Conservation (phyloP, 495 filamentous ascomycete species). For the Xylaria nigripes region DNA sequence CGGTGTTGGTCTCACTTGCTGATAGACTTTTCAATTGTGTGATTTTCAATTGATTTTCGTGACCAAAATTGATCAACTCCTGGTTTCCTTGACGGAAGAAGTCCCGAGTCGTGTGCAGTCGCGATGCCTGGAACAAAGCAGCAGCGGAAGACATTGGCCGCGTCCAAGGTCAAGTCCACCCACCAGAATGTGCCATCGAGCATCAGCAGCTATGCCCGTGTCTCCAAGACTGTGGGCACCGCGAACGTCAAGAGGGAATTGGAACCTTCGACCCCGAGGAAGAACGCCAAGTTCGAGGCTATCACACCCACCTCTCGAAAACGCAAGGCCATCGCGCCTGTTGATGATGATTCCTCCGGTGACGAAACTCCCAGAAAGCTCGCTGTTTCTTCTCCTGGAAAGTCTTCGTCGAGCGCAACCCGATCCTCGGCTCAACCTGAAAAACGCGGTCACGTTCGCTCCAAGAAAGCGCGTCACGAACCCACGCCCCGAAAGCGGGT, state of each 20-base stretch:
- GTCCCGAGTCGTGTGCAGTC: background rate
- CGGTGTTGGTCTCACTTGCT: background rate
- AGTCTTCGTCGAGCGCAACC: background rate
- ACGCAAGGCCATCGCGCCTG: constrained; percentile 17
- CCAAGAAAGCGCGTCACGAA: constrained; percentile 16
- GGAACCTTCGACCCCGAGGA: constrained; percentile 14
- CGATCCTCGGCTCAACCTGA: constrained; percentile 4
- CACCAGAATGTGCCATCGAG: constrained; percentile 15
- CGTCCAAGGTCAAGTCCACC: constrained; percentile 11
- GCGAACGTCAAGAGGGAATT: constrained; percentile 22
- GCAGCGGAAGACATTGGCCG: constrained; percentile 16
- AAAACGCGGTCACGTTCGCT: constrained; percentile 16
- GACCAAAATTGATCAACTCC: no score
- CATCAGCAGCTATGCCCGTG: constrained; percentile 33
- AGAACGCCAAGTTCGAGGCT: constrained; percentile 13
- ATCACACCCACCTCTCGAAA: constrained; percentile 25
- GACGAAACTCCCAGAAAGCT: constrained; percentile 17
- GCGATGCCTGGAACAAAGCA: constrained; percentile 19
- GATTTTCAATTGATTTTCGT: no score
- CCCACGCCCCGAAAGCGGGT: constrained; percentile 16
- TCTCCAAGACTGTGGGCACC: constrained; percentile 26
- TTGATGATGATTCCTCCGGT: constrained; percentile 18
- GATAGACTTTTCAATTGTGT: background rate
- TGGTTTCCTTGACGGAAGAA: background rate
- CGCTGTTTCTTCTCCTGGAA: constrained; percentile 4